A percentile compares a stretch with the other conserved stretches of the same genome.
phyloP scores from a whole-genome alignment of 345 rosid species.

The Ailanthus altissimus region DNA sequence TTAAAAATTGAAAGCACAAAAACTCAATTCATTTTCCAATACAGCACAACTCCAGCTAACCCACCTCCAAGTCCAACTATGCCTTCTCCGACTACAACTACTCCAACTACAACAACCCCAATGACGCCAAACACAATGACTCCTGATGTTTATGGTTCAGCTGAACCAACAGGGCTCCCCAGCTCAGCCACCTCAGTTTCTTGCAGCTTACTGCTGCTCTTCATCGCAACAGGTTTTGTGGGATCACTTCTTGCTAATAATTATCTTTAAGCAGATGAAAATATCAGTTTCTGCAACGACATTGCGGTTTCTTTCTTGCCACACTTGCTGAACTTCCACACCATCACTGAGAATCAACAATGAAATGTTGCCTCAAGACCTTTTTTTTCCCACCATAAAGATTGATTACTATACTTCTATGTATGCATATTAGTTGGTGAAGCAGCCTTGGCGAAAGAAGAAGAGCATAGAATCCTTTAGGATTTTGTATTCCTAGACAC shows the following conservation, averaged over 20 bases:
- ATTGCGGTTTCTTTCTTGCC: conserved; percentile 32
- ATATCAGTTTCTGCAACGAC: conserved; percentile 28
- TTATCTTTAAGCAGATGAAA: conserved; percentile 34
- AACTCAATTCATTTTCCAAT: conserved; percentile 21
- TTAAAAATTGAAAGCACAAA: conserved; percentile 1
- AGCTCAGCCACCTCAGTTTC: conserved; percentile 63
- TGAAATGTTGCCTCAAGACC: conserved; percentile 32
- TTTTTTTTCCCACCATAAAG: conserved; percentile 30
- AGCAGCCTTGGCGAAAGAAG: conserved; percentile 44
- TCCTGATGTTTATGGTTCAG: conserved; percentile 62
- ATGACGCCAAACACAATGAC: conserved; percentile 36
- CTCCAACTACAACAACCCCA: conserved; percentile 25
- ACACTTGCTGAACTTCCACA: conserved; percentile 26
- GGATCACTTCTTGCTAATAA: conserved; percentile 44
- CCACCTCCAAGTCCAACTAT: conserved; percentile 42
- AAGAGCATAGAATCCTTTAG: conserved; percentile 50
- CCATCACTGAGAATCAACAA: conserved; percentile 34
- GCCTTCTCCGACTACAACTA: conserved; percentile 30
- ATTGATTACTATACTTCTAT: conserved; percentile 40
- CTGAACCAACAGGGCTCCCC: conserved; percentile 81
- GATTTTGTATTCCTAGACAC: conserved; percentile 55
- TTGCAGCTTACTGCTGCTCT: conserved; percentile 41
- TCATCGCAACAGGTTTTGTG: conserved; percentile 41
- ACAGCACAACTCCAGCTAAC: conserved; percentile 57
- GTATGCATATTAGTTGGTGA: conserved; percentile 41